Base-by-base conservation (phyloP, 2,329 filamentous ascomycete species). In the Colletotrichum phormii region DNA sequence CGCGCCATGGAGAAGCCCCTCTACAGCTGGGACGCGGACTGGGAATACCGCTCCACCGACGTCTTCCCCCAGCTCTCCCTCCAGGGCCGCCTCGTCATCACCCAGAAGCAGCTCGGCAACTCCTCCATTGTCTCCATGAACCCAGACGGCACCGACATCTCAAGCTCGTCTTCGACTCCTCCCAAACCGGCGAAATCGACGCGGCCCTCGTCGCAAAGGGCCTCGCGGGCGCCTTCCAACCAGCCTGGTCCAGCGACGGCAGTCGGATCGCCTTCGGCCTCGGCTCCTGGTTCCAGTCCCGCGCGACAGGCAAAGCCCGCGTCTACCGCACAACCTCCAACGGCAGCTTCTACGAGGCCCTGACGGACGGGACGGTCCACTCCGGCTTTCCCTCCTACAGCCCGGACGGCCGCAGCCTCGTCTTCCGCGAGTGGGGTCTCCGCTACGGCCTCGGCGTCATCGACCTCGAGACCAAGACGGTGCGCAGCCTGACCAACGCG, bases 121-220 rank as follows among this genome's bases (percentile, higher is more conserved):
- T 67, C 68, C 9, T 71, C 63, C 55, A 67, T 71, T n/a, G 68
- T 71, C 26, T 61, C 68, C 26, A 67, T 67, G 68, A 62, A 66
- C 67, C 67, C 67, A 7, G 62, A 70, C 54, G 67, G 67, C 53
- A 58, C 61, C 37, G 67, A 65, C 22, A n/a, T n/a, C 61, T 65
- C 61, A 59, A 60, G 31, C 67, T 70, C 67, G 67, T 70, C 54
- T 70, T 70, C 26, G 67, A 70, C 42, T 70, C 67, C 51, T 60
- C 57, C 29, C 46, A 61, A 22, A 70, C 67, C 11, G 54, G 42
- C 29, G 61, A 65, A 7, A 54, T 65, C 67, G 67, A 70, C 42
- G 24, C 67, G 8, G 31, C 67, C 42, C 67, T 65, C 29, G 61
- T 69, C 51, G 60, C 60, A 5, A 26, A 64, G 53, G 67, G 60